A percentile compares a stretch with the other conserved stretches of the same genome.
Evolutionary conservation across 2,329 filamentous ascomycete species (phyloP).

Genomic region (Rasamsonia emersonii): DNA sequence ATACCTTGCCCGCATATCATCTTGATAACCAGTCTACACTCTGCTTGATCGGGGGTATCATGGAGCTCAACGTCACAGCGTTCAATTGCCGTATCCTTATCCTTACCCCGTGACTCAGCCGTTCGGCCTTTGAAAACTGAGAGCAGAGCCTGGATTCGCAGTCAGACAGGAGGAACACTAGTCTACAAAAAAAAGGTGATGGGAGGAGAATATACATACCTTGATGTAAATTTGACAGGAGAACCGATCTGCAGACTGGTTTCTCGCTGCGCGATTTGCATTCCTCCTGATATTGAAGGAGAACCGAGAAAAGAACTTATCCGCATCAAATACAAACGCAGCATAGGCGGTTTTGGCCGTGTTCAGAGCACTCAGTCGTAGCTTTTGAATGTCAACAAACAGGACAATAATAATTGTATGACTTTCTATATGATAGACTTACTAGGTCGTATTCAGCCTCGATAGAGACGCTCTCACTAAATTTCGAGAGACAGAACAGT

Average conservation of each 20-base stretch:
- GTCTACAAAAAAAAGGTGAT: not conserved
- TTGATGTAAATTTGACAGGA: constrained; percentile 53
- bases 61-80: constrained; percentile 54
- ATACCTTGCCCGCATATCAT: constrained; percentile 54
- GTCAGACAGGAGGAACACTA: constrained; percentile 5
- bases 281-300: constrained; percentile 37
- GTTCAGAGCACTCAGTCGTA: constrained; percentile 54
- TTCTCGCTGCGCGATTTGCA: constrained; percentile 11
- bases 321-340: constrained; percentile 47
- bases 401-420: constrained; percentile 10
- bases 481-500: constrained; percentile 53
- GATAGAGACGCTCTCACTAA: constrained; percentile 54
- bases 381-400: constrained; percentile 27
- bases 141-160: constrained; percentile 39
- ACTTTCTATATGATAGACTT: constrained; percentile 16
- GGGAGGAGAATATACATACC: constrained; percentile 26
- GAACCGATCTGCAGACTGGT: constrained; percentile 41
- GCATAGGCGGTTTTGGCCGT: constrained; percentile 56
- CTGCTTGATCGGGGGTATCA: constrained; percentile 46
- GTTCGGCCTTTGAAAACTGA: constrained; percentile 55
- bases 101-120: constrained; percentile 46
- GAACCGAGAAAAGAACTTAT: constrained; percentile 50
- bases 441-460: constrained; percentile 53
- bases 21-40: constrained; percentile 54
- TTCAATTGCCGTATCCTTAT: constrained; percentile 53